A percentile compares a stretch with the other conserved stretches of the same genome.
Evolutionary conservation across 768 basidiomycete genomes (phyloP).

Genomic region (Lactarius sanguifluus): DNA sequence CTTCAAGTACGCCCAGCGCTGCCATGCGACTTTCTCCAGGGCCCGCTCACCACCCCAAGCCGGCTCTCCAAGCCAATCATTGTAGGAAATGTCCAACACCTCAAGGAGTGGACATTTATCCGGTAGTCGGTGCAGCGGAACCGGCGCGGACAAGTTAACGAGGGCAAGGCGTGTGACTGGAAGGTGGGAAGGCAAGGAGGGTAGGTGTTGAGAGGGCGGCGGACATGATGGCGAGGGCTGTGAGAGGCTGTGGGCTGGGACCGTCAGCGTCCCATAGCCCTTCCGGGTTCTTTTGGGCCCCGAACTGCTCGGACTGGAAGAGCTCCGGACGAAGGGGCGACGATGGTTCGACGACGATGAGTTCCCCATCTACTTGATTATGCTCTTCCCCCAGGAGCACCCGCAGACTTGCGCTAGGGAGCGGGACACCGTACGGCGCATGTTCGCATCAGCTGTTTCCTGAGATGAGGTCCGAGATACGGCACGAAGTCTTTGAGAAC

Average conservation of each 20-base stretch:
- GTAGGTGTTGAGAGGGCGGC: constrained; percentile 45
- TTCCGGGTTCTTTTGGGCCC: constrained; percentile 6
- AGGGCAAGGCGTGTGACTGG: constrained; percentile 63
- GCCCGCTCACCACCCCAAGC: constrained; percentile 37
- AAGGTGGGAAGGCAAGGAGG: constrained; percentile 57
- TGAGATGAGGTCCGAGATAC: constrained; percentile 57
- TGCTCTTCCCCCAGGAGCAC: constrained; percentile 50
- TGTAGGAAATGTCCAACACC: constrained; percentile 68
- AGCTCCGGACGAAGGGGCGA: constrained; percentile 46
- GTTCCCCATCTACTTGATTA: constrained; percentile 57
- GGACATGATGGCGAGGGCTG: constrained; percentile 49
- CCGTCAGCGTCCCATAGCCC: constrained; percentile 21
- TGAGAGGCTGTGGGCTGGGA: constrained; percentile 6
- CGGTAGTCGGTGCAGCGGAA: constrained; percentile 59
- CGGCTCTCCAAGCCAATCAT: constrained; percentile 44
- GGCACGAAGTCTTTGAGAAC: constrained; percentile 46
- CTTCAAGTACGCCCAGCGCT: constrained; percentile 50
- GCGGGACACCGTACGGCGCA: constrained; percentile 57
- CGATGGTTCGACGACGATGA: constrained; percentile 60
- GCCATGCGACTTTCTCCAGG: constrained; percentile 58
- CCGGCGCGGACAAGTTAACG: constrained; percentile 47
- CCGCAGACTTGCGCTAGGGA: constrained; percentile 50
- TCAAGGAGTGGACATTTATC: constrained; percentile 59
- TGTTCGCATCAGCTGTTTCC: constrained; percentile 57
- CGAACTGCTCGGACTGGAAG: constrained; percentile 34